These are phyloP conservation scores for Cryptococcus sp. DNA, from an alignment of 1,284 basidiomycete species.

Conservation along the genomic window DNA sequence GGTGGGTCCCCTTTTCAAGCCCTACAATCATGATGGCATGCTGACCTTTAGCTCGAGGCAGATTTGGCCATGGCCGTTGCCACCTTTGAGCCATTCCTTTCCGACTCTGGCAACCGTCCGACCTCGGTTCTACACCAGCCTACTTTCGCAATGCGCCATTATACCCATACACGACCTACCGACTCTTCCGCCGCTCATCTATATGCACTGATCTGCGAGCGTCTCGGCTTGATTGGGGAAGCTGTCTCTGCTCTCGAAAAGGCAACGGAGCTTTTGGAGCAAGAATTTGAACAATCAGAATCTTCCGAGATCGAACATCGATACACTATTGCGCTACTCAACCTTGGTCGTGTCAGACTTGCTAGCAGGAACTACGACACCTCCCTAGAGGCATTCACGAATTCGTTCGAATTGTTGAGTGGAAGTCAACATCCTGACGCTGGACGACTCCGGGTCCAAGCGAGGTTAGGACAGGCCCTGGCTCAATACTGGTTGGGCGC, in stretches of 20 bases:
- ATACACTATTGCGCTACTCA: slow-evolving; percentile 78
- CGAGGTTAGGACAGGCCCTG: slow-evolving; percentile 66
- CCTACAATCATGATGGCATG: not conserved
- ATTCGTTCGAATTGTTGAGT: slow-evolving; percentile 65
- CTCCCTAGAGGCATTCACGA: slow-evolving; percentile 68
- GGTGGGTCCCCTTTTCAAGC: slow-evolving; percentile 55
- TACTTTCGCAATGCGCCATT: slow-evolving; percentile 74
- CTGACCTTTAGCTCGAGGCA: slow-evolving; percentile 61
- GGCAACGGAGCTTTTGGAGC: slow-evolving; percentile 67
- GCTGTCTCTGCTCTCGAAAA: slow-evolving; percentile 62
- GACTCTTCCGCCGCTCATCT: slow-evolving; percentile 79
- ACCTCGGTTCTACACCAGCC: slow-evolving; percentile 58
- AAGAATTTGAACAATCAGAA: slow-evolving; percentile 82
- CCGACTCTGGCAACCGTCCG: slow-evolving; percentile 13
- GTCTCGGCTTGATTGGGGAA: slow-evolving; percentile 65
- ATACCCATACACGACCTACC: slow-evolving; percentile 62
- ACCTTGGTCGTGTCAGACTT: slow-evolving; percentile 73
- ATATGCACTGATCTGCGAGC: slow-evolving; percentile 78
- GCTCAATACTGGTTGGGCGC: slow-evolving; percentile 64
- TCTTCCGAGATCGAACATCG: slow-evolving; percentile 67
- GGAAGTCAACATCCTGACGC: slow-evolving; percentile 49
- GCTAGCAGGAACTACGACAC: slow-evolving; percentile 57
- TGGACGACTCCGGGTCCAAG: slow-evolving; percentile 57
- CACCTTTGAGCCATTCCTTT: slow-evolving; percentile 55
- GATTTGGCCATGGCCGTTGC: slow-evolving; percentile 74